Evolutionary conservation across 208 protist species (phyloP).

Genomic region (Plasmodiophora brassicae): DNA sequence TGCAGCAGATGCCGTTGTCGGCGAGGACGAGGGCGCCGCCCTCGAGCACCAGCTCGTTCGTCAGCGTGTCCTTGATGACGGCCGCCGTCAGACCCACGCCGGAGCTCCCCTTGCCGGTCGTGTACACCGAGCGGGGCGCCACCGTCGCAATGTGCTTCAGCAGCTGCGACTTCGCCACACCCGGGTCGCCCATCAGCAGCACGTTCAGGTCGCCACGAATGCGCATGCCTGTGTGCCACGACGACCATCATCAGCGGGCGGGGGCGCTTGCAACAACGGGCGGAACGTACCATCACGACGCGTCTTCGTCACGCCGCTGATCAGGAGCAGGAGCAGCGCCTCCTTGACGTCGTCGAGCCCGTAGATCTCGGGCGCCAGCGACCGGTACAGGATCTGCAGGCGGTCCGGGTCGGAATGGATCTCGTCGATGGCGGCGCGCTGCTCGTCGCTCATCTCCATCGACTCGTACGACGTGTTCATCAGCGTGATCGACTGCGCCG

Average conservation of each 20-base stretch:
- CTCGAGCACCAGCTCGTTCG: constrained; percentile 68
- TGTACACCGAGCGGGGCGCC: constrained; percentile 66
- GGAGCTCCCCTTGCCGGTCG: constrained; percentile 70
- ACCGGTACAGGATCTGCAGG: constrained; percentile 48
- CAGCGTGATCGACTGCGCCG: constrained; percentile 48
- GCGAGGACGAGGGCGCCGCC: constrained; percentile 62
- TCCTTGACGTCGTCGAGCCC: constrained; percentile 80
- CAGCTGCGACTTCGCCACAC: constrained; percentile 67
- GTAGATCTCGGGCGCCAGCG: constrained; percentile 80
- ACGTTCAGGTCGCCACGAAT: constrained; percentile 70
- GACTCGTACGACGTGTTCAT: background rate
- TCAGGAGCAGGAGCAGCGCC: constrained; percentile 72
- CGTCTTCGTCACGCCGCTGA: constrained; percentile 61
- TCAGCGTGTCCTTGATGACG: constrained; percentile 67
- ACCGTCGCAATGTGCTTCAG: constrained; percentile 67
- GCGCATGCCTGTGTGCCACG: constrained; percentile 62
- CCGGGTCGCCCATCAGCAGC: constrained; percentile 63
- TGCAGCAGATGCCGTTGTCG: constrained; percentile 64
- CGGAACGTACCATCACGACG: constrained; percentile 46
- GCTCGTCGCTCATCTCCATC: background rate
- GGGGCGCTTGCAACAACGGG: background rate
- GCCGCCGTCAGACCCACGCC: constrained; percentile 81
- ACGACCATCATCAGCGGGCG: background rate
- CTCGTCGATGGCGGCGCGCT: background rate
- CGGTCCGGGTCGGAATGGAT: background rate